Percentiles rank a stretch among this genome's conserved stretches.
These are phyloP conservation scores for Colletotrichum kahawae DNA, from an alignment of 2,329 filamentous ascomycete species.

Conservation along the genomic window DNA sequence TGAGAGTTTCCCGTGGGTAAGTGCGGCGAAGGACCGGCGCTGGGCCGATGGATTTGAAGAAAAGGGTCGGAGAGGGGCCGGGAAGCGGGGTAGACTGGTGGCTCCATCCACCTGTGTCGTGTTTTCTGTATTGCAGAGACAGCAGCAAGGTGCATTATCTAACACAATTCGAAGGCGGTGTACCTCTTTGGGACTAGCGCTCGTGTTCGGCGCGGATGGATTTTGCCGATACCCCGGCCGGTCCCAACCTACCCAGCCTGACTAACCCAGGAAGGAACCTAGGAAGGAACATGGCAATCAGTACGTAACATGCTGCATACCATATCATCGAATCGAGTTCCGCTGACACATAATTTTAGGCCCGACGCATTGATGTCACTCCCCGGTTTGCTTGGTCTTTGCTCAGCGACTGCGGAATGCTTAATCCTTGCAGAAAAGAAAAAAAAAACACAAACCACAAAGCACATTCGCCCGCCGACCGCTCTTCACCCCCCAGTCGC, in stretches of 20 bases:
- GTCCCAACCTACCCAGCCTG: not conserved
- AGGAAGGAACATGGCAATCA: not conserved
- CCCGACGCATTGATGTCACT: constrained; percentile 18
- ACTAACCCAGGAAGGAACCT: not conserved
- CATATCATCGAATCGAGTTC: constrained; percentile 17
- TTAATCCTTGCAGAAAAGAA: not conserved
- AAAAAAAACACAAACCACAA: not conserved
- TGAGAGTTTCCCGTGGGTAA: not conserved
- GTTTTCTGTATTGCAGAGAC: not conserved
- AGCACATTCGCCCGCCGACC: not conserved
- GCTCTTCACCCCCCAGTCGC: not conserved
- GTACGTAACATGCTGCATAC: constrained; percentile 7
- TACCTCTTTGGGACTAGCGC: not conserved
- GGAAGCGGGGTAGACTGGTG: not conserved
- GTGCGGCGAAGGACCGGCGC: not conserved
- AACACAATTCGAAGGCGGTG: not conserved
- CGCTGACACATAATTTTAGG: constrained; percentile 15
- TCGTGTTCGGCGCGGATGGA: not conserved
- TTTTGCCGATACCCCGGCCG: constrained; percentile 7
- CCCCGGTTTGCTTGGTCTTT: not conserved
- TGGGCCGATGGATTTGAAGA: not conserved
- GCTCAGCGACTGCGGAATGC: not conserved
- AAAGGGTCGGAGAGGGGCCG: not conserved
- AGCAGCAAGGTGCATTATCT: not conserved
- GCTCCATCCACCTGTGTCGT: not conserved